These are phyloP conservation scores for Pyrenophora tritici-repentis DNA, from an alignment of 2,329 filamentous ascomycete species.

Conservation along the genomic window DNA sequence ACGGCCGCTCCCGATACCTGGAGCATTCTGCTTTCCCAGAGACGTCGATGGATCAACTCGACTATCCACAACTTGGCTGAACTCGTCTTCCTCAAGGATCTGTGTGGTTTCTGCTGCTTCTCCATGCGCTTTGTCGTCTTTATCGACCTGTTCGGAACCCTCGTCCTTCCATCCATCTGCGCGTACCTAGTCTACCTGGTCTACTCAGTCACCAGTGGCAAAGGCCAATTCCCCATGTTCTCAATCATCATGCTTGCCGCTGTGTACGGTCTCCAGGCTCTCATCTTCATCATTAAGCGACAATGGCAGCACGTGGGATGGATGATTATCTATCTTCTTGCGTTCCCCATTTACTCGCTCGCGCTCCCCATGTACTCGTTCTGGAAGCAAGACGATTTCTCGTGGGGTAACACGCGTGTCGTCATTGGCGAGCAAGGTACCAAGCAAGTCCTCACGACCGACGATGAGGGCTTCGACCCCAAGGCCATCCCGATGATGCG, in stretches of 20 bases:
- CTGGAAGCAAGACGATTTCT: conserved; percentile 99
- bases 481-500: conserved; percentile 90
- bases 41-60: conserved; percentile 99
- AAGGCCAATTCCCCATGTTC: conserved; percentile 79
- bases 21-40: conserved; percentile 93
- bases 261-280: conserved; percentile 92
- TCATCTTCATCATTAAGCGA: conserved; percentile 95
- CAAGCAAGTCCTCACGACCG: conserved; percentile 85
- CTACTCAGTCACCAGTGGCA: conserved; percentile 71
- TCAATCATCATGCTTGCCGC: conserved; percentile 87
- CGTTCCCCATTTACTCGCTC: conserved; percentile 92
- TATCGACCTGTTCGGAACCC: conserved; percentile 88
- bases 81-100: conserved; percentile 84
- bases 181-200: conserved; percentile 87
- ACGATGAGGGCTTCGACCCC: conserved; percentile 84
- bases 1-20: conserved; percentile 94
- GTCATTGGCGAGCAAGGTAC: conserved; percentile 92
- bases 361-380: conserved; percentile 94
- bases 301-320: conserved; percentile 99
- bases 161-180: conserved; percentile 88
- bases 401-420: conserved; percentile 97
- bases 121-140: conserved; percentile 97
- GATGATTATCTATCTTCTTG: conserved; percentile 99
- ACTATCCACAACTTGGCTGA: conserved; percentile 96
- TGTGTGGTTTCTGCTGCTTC: conserved; percentile 99